Evolutionary conservation across 495 filamentous ascomycete species (phyloP), one percentile per base, ranked within the genome.

Genomic region (Articulospora tetracladia): DNA sequence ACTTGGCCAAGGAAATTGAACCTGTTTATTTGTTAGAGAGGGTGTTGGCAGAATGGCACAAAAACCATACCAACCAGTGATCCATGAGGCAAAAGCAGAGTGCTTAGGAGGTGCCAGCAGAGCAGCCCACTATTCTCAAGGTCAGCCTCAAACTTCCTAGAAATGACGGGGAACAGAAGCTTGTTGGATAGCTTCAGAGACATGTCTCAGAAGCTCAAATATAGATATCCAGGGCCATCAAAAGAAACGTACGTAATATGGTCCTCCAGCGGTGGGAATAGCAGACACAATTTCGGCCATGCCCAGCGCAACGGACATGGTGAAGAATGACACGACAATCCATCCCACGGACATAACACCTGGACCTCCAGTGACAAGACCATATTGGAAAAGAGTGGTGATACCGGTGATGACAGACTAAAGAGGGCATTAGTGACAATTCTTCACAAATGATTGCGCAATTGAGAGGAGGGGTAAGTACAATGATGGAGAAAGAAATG

Each of bases 261-360:
- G 83, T 10, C 85, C 85, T 22, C 84, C 85, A 34, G 75, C 78
- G 2, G 83, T 87, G 0, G 85, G 85, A 61, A 86, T 82, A 1
- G 84, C 84, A 1, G 81, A 84, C 24, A 85, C 83, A 60, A 88
- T 87, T 67, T 88, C 85, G 0, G 83, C 85, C 79, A 88, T 86
- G 20, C 79, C 75, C 1, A 83, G 68, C 52, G 81, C 84, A 57
- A 84, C 81, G 55, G 80, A 79, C 53, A 80, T 73, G 6, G 83
- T 77, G 62, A 87, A 79, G 63, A 85, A 76, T 23, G 80, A 78
- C 27, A 86, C 80, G 8, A 83, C 58, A 48, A 86, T 79, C 83
- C 83, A 86, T 52, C 83, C 83, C 25, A 77, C 74, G 41, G 71
- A 75, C 80, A 59, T 78, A 70, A 79, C 80, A 53, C 72, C 80